phyloP scores from a whole-genome alignment of 441 rosid species.

The Pelargonium fulgidum region DNA sequence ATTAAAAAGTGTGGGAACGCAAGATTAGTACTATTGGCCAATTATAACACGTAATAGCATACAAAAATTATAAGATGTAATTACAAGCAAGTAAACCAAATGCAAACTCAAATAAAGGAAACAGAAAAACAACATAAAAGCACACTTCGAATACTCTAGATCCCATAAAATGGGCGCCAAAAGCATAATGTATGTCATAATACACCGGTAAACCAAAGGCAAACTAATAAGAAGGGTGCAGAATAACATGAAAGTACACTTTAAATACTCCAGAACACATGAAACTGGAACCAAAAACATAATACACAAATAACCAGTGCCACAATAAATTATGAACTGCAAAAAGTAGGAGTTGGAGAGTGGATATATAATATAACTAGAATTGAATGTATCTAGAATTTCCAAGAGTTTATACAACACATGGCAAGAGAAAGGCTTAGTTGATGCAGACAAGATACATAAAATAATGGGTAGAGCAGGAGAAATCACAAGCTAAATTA shows the following conservation, averaged over 20 bases:
- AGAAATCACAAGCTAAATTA: background rate
- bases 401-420: background rate
- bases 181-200: background rate
- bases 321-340: background rate
- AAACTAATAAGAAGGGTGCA: background rate
- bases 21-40: too few species aligned
- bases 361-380: background rate
- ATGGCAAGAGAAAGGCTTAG: background rate
- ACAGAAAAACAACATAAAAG: background rate
- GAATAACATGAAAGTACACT: background rate
- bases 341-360: background rate
- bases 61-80: background rate
- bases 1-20: background rate
- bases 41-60: too few species aligned
- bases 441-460: background rate
- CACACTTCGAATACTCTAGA: background rate
- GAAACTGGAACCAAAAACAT: slow-evolving; percentile 5
- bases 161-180: background rate
- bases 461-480: background rate
- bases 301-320: background rate
- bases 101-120: slow-evolving; percentile 5
- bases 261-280: background rate
- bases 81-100: background rate
- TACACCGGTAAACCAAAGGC: too few species aligned
- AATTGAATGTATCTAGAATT: background rate